Conservation (phyloP, 257 asterid species). For the Osmanthus fragrans region DNA sequence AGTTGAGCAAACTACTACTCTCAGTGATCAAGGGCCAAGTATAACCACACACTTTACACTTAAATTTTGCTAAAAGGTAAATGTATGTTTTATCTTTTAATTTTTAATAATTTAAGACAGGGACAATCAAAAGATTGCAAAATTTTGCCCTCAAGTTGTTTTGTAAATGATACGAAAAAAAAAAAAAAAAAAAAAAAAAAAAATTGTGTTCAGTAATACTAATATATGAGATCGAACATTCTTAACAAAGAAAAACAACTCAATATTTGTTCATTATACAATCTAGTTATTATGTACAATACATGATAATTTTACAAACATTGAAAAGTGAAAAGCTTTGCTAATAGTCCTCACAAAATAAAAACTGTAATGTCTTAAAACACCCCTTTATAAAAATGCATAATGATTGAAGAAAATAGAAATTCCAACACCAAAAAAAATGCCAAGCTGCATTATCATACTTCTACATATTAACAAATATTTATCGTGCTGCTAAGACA, state of each 20-base stretch:
- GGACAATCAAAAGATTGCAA: too few species aligned
- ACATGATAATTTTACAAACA: background rate
- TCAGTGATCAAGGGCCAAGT: too few species aligned
- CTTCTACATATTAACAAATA: background rate
- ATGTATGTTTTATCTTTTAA: too few species aligned
- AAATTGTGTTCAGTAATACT: too few species aligned
- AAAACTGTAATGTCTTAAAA: background rate
- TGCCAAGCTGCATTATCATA: background rate
- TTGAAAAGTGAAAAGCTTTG: too few species aligned
- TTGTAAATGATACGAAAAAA: slow-evolving; percentile 9
- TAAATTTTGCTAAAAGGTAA: too few species aligned
- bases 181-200: slow-evolving; percentile 8
- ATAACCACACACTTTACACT: too few species aligned
- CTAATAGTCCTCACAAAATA: background rate
- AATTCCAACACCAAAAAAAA: background rate
- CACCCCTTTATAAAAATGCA: too few species aligned
- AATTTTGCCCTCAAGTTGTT: too few species aligned
- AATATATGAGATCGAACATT: too few species aligned
- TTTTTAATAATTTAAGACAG: too few species aligned
- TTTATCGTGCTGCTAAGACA: background rate
- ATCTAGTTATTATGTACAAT: background rate
- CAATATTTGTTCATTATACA: background rate
- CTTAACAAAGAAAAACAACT: background rate
- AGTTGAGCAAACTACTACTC: too few species aligned
- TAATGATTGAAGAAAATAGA: background rate